Conservation (phyloP, 2,329 filamentous ascomycete genomes). For the Helotiales sp. region DNA sequence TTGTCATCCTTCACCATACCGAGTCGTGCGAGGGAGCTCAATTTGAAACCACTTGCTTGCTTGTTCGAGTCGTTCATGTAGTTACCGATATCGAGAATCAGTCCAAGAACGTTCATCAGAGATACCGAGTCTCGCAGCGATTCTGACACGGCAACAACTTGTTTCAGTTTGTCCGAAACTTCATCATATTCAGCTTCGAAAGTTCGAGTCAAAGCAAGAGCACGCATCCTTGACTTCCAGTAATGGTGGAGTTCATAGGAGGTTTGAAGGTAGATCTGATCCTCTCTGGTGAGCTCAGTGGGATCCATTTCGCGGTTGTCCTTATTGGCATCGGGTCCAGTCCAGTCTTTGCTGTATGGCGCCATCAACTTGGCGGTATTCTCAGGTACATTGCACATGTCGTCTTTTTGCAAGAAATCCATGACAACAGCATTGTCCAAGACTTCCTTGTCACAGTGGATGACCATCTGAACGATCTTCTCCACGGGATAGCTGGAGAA, state of each 20-base stretch:
- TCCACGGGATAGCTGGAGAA: slow-evolving; percentile 86
- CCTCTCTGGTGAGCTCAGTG: slow-evolving; percentile 85
- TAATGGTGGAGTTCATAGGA: slow-evolving; percentile 96
- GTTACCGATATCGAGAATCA: slow-evolving; percentile 97
- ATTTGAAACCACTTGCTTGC: slow-evolving; percentile 96
- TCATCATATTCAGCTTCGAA: slow-evolving; percentile 92
- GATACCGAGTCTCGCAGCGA: slow-evolving; percentile 88
- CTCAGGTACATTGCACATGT: slow-evolving; percentile 89
- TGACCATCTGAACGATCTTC: slow-evolving; percentile 88
- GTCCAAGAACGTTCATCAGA: slow-evolving; percentile 91
- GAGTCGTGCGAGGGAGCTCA: slow-evolving; percentile 88
- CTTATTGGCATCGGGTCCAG: slow-evolving; percentile 79
- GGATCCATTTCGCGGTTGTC: slow-evolving; percentile 86
- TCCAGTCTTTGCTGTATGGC: slow-evolving; percentile 96
- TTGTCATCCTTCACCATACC: slow-evolving; percentile 99
- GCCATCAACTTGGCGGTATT: slow-evolving; percentile 91
- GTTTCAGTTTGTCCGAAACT: slow-evolving; percentile 80
- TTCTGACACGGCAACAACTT: slow-evolving; percentile 87
- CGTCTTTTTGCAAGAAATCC: slow-evolving; percentile 94
- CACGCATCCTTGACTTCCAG: slow-evolving; percentile 97
- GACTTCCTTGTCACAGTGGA: slow-evolving; percentile 90
- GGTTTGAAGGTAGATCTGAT: slow-evolving; percentile 93
- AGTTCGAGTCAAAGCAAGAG: slow-evolving; percentile 80
- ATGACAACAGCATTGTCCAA: slow-evolving; percentile 90
- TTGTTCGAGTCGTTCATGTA: slow-evolving; percentile 99